Conservation (phyloP, 1,284 basidiomycete species). For the Boletus austroedulis region DNA sequence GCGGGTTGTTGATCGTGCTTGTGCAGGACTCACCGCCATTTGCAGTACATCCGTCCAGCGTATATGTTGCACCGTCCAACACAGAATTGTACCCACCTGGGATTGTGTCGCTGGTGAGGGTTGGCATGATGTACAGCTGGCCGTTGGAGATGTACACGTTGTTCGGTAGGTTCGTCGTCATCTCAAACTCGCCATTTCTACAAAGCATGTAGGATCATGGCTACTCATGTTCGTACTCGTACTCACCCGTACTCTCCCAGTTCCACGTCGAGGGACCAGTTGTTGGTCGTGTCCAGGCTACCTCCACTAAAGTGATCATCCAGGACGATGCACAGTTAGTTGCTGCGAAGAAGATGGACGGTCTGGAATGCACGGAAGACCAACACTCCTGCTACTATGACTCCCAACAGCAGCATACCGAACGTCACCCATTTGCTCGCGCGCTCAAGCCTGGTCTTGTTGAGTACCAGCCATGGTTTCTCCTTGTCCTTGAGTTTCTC, state of each 20-base stretch:
- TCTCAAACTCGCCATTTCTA: slow-evolving; percentile 78
- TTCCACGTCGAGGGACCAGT: slow-evolving; percentile 67
- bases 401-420: slow-evolving; percentile 41
- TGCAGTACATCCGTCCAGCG: slow-evolving; percentile 65
- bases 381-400: slow-evolving; percentile 40
- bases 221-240: neutral
- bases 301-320: slow-evolving; percentile 62
- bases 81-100: slow-evolving; percentile 54
- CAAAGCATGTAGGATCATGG: slow-evolving; percentile 6
- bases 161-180: slow-evolving; percentile 63
- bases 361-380: slow-evolving; percentile 34
- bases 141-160: slow-evolving; percentile 72
- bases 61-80: slow-evolving; percentile 61
- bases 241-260: slow-evolving; percentile 72
- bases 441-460: slow-evolving; percentile 34
- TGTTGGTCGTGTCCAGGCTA: slow-evolving; percentile 47
- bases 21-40: slow-evolving; percentile 12
- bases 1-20: neutral
- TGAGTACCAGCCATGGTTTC: slow-evolving; percentile 48
- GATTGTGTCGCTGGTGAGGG: slow-evolving; percentile 63
- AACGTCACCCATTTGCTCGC: slow-evolving; percentile 47
- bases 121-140: slow-evolving; percentile 76
- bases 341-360: slow-evolving; percentile 39
- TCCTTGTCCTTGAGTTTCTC: slow-evolving; percentile 49
- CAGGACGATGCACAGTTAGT: slow-evolving; percentile 62